Base-by-base conservation (phyloP, 1,284 basidiomycete genomes). In the Cryptococcus jaspeensis region DNA sequence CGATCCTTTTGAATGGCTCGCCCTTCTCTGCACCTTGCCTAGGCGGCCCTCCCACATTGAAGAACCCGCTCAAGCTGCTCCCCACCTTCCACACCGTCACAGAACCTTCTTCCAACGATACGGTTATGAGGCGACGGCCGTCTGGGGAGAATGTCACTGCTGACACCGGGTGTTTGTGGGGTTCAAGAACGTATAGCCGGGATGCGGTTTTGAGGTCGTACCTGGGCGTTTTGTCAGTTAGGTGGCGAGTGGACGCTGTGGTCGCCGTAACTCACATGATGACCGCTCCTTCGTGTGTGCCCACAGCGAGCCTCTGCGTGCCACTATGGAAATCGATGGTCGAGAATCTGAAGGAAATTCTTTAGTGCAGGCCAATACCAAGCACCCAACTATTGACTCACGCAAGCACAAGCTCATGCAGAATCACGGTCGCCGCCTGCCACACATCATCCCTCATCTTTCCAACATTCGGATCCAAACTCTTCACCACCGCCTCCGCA, bases 181-280 rank as follows among this genome's bases (percentile, higher is more conserved):
- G 88, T 68, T 98, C 94, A 9, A 99, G 84, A 0, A 99, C 90
- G 71, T 97, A 98, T 7, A 99, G 80, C 12, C 95, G 84, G 2
- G 91, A 97, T 0, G 92, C 93, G 0, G 93, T 93, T 77, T 97
- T 97, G 51, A 99, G 82, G 71, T 99, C 96, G 74, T 97, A 98
- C 85, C 69, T 71, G 53, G 18, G 20, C 4, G 7, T 13, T 5
- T 5, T 41, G 40, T 41, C 40, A 41, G 40, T 41, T 22, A 7
- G n/a, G 13, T 41, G 43, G 22, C 13, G 3, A 18, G 7, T 45
- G n/a, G 43, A n/a, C 16, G 22, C 22, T n/a, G 8, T 13, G 25
- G 18, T 18, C 16, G 12, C 11, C 8, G 12, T 18, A 2, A 60
- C 67, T 56, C 36, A 70, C 74, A 98, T 92, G 64, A 98, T 86